phyloP scores from a whole-genome alignment of 257 asterid species.

The Henckelia pumila region DNA sequence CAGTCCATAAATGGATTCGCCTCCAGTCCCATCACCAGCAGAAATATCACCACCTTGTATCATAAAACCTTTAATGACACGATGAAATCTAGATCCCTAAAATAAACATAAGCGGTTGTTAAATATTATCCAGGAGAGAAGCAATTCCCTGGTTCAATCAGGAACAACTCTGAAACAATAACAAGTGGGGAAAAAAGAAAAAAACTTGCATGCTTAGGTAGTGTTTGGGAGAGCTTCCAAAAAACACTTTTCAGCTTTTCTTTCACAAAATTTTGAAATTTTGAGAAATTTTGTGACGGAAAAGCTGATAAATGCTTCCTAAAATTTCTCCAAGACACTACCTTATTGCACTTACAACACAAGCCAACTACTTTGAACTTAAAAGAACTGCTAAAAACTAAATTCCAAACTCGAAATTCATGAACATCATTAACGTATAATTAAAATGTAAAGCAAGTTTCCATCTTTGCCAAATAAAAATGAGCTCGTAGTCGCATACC shows the following conservation, averaged over 20 bases:
- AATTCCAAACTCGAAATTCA: not conserved
- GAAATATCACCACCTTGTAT: conserved; percentile 94
- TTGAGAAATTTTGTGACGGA: too few species aligned
- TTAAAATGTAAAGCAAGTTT: not conserved
- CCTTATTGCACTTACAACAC: not conserved
- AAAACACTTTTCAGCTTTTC: too few species aligned
- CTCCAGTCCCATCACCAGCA: conserved; percentile 93
- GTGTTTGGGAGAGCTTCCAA: too few species aligned
- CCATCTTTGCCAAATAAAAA: not conserved
- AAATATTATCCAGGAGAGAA: conserved; percentile 23
- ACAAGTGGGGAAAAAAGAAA: not conserved
- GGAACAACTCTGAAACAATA: conserved; percentile 1
- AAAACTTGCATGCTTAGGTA: conserved; percentile 9
- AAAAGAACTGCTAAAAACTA: not conserved
- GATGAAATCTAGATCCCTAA: conserved; percentile 79
- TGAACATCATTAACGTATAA: not conserved
- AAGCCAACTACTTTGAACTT: conserved; percentile 5
- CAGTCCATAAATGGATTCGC: conserved; percentile 86
- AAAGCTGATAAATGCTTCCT: too few species aligned
- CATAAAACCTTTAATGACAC: conserved; percentile 90
- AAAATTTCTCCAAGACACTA: too few species aligned
- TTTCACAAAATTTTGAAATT: too few species aligned
- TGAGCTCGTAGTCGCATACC: not conserved
- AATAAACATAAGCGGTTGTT: conserved; percentile 24
- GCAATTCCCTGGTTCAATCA: conserved; percentile 23